Evolutionary conservation across 495 filamentous ascomycete species (phyloP).

Genomic region (Evansstolkia leycettana): DNA sequence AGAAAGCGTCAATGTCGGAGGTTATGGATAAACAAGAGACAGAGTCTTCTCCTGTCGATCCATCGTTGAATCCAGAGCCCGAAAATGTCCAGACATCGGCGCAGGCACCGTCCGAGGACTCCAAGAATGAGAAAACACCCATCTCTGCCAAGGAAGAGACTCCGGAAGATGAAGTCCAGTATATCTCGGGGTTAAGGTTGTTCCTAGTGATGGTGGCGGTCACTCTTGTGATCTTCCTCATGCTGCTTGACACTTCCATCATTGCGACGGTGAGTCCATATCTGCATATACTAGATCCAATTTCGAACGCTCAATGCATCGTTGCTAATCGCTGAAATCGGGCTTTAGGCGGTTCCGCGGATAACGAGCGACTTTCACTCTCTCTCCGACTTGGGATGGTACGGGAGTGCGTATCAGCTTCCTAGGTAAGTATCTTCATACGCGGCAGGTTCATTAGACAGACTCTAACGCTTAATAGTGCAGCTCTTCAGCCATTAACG

Average conservation of each 20-base stretch:
- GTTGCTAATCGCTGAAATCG: too few relatives aligned
- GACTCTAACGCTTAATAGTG: conserved; percentile 12
- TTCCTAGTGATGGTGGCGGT: conserved; percentile 8
- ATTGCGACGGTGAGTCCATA: conserved; percentile 30
- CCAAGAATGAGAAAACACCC: too few relatives aligned
- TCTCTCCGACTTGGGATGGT: conserved; percentile 32
- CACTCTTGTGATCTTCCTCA: conserved; percentile 28
- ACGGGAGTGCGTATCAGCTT: conserved; percentile 32
- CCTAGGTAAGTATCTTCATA: conserved; percentile 14
- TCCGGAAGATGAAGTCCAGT: conserved; percentile 5
- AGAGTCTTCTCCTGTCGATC: too few relatives aligned
- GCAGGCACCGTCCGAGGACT: too few relatives aligned
- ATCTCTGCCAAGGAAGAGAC: conserved; percentile 21
- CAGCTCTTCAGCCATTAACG: conserved; percentile 30
- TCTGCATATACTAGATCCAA: too few relatives aligned
- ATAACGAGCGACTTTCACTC: conserved; percentile 32
- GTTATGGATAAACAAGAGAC: too few relatives aligned
- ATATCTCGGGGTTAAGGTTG: conserved; percentile 18
- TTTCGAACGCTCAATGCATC: too few relatives aligned
- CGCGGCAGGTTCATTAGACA: too few relatives aligned
- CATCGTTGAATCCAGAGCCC: too few relatives aligned
- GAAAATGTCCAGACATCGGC: too few relatives aligned
- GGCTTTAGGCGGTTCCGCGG: conserved; percentile 25
- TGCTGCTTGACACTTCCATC: conserved; percentile 40
- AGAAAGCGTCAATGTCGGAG: too few relatives aligned